Evolutionary conservation across 2,329 filamentous ascomycete genomes (phyloP).

Genomic region (Stachybotrys elegans): DNA sequence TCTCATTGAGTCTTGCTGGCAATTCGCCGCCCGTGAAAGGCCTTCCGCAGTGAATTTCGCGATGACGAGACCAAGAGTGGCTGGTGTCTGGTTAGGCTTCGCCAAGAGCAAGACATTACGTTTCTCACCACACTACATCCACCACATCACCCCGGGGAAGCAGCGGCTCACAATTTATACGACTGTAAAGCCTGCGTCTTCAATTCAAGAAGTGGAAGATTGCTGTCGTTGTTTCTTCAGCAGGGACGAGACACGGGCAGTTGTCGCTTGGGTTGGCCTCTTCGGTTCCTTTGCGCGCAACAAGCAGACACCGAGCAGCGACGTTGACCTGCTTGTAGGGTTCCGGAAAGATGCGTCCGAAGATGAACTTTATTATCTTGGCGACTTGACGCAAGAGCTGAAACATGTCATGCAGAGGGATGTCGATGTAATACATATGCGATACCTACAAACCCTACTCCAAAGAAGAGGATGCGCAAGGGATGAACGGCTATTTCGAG

Average conservation of each 20-base stretch:
- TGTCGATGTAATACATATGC: neutral
- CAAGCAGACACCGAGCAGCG: neutral
- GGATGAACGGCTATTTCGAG: neutral
- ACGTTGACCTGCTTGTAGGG: neutral
- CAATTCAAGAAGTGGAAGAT: neutral
- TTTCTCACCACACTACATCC: too few relatives aligned
- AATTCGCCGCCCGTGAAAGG: too few relatives aligned
- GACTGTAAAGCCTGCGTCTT: neutral
- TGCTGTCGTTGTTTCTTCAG: neutral
- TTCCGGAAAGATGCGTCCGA: neutral
- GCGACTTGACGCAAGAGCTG: neutral
- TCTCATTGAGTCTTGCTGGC: too few relatives aligned
- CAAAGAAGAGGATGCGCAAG: neutral
- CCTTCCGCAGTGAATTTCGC: too few relatives aligned
- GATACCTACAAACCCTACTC: neutral
- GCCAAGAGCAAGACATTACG: too few relatives aligned
- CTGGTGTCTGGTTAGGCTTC: too few relatives aligned
- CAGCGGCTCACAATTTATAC: neutral
- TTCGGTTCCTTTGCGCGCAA: neutral
- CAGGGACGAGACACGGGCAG: neutral
- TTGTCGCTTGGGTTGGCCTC: neutral
- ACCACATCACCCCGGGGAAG: too few relatives aligned
- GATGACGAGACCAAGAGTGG: too few relatives aligned
- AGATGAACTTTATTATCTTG: neutral
- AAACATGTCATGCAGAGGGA: neutral